Evolutionary conservation across 2,329 filamentous ascomycete species (phyloP), one percentile per base, ranked within the genome.

Genomic region (Lithohypha guttulata): DNA sequence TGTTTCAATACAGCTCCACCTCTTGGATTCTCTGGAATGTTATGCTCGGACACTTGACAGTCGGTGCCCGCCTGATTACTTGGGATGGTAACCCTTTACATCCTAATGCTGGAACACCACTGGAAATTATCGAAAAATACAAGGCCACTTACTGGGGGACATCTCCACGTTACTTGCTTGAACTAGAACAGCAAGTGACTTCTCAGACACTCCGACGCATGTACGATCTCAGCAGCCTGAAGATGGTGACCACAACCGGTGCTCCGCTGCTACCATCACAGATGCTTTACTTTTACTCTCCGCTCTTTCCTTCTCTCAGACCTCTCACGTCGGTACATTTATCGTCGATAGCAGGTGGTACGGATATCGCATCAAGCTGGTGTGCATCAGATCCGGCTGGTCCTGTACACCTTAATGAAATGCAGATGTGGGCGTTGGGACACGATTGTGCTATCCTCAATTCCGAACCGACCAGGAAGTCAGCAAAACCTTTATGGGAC

Each of bases 1-100:
- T 68, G 18, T 59, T 68, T 42, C 64, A 68, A 42, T 69, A 66
- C 49, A 61, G 58, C 4, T 64, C 56, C 29, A 68, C 64, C 1
- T 64, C 62, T 5, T 69, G 65, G 65, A 59, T 67, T 1, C 55
- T 68, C n/a, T 66, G 60, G 52, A 63, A 64, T 47, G 58, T 64
- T 28, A 63, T 64, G 60, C 57, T 61, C 39, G 60, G 60, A 19
- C 58, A 64, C 44, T 52, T 64, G n/a, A 55, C 59, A 9, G 56
- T 57, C 19, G 63, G 63, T n/a, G 57, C 59, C 9, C 59, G 57
- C 18, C 52, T 63, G 6, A 56, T 67, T 45, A 55, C 61, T 31
- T 68, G 66, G 50, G 62, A 66, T 40, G 64, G 64, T 14, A 61
- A 58, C 1, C 61, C 63, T 0, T 51, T 65, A 28, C 63, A 59